These are phyloP conservation scores for Acaromyces ingoldii DNA, from an alignment of 1,284 basidiomycete species.

Conservation along the genomic window DNA sequence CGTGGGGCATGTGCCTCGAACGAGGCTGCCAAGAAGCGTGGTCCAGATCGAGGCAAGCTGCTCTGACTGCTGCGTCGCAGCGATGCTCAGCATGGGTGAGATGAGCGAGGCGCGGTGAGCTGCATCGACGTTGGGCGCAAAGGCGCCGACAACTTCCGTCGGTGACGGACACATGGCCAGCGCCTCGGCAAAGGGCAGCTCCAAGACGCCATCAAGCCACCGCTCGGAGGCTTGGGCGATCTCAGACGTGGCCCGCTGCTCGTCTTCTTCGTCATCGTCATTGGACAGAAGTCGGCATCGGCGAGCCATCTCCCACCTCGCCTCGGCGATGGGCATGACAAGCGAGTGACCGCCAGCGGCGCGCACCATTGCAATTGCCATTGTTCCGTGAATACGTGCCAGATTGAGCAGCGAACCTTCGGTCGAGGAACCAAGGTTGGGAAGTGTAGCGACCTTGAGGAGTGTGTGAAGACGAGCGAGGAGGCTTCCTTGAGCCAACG, in stretches of 20 bases:
- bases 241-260: too few species aligned
- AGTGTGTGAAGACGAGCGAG: constrained; percentile 29
- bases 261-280: constrained; percentile 3
- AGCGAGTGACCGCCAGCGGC: constrained; percentile 21
- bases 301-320: constrained; percentile 22
- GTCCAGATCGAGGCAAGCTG: constrained; percentile 34
- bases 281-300: constrained; percentile 11
- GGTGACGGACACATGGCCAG: constrained; percentile 19
- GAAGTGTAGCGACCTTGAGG: constrained; percentile 21
- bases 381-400: constrained; percentile 18
- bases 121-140: background rate
- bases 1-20: constrained; percentile 24
- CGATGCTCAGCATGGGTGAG: constrained; percentile 29
- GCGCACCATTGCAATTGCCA: constrained; percentile 28
- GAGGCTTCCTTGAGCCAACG: constrained; percentile 20
- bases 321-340: constrained; percentile 20
- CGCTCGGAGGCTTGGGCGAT: background rate
- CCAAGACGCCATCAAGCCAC: constrained; percentile 32
- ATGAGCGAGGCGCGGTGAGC: constrained; percentile 11
- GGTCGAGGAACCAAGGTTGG: constrained; percentile 7
- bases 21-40: constrained; percentile 26
- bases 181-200: constrained; percentile 27
- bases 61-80: constrained; percentile 30
- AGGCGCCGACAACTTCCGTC: constrained; percentile 8
- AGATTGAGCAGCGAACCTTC: constrained; percentile 9